Percentiles rank a stretch among this genome's conserved stretches.
These are phyloP conservation scores for Staphylotrichum longicolle DNA, from an alignment of 495 filamentous ascomycete genomes.

Conservation along the genomic window DNA sequence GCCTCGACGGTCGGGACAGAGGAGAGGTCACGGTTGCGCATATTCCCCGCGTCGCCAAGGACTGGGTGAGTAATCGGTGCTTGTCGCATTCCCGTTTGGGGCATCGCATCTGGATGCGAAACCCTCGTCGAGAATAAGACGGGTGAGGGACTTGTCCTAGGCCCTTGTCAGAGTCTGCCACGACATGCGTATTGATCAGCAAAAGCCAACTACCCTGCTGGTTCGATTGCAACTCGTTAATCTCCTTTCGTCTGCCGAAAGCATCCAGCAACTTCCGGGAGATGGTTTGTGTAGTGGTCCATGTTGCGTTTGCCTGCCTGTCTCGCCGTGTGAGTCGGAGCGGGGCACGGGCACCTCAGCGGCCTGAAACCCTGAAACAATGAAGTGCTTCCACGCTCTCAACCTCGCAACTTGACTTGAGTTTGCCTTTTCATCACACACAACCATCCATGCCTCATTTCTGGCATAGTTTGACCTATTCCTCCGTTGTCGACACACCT, in stretches of 20 bases:
- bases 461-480: no score
- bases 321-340: slow-evolving; percentile 7
- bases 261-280: background rate
- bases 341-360: background rate
- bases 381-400: no score
- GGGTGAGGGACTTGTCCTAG: no score
- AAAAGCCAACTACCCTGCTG: background rate
- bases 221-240: no score
- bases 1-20: background rate
- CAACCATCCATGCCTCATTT: no score
- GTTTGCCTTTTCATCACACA: no score
- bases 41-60: slow-evolving; percentile 11
- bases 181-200: background rate
- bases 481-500: no score
- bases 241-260: no score
- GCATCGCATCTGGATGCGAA: slow-evolving; percentile 3
- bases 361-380: no score
- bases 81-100: slow-evolving; percentile 1
- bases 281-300: background rate
- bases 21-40: background rate
- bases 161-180: no score
- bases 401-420: no score
- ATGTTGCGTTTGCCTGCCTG: background rate
- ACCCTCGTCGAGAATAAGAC: no score
- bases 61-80: background rate